phyloP scores from a whole-genome alignment of 2,329 filamentous ascomycete species.

The Stachybotrys chlorohalonatus region DNA sequence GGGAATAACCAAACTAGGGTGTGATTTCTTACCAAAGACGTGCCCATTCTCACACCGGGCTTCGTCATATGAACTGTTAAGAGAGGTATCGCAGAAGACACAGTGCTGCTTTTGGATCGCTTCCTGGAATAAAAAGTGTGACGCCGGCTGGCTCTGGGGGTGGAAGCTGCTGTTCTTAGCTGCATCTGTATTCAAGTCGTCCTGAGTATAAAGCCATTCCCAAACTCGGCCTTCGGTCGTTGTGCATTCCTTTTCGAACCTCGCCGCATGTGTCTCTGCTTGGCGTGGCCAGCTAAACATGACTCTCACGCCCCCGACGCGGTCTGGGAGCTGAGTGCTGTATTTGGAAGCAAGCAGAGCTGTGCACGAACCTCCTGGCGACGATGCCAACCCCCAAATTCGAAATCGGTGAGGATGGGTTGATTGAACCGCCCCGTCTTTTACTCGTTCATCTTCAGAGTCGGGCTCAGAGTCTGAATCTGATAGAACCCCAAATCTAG shows the following conservation, averaged over 20 bases:
- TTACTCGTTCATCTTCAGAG: slow-evolving; percentile 18
- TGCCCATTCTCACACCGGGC: slow-evolving; percentile 30
- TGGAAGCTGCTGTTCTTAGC: slow-evolving; percentile 12
- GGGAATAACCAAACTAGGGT: neutral
- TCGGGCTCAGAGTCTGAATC: slow-evolving; percentile 23
- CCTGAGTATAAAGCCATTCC: slow-evolving; percentile 52
- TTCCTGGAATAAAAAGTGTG: slow-evolving; percentile 28
- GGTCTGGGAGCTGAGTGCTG: slow-evolving; percentile 38
- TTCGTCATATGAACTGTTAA: slow-evolving; percentile 22
- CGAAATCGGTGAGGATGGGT: slow-evolving; percentile 41
- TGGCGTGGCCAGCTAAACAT: slow-evolving; percentile 24
- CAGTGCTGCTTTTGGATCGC: slow-evolving; percentile 30
- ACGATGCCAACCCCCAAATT: slow-evolving; percentile 43
- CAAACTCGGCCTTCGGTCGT: slow-evolving; percentile 48
- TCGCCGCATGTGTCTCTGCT: neutral
- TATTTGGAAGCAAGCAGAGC: slow-evolving; percentile 42
- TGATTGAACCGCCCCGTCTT: slow-evolving; percentile 27
- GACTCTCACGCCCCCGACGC: slow-evolving; percentile 26
- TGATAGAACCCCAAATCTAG: slow-evolving; percentile 25
- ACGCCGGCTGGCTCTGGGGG: slow-evolving; percentile 8
- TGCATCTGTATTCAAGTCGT: slow-evolving; percentile 33
- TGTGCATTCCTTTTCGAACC: neutral
- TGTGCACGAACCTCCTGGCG: slow-evolving; percentile 41
- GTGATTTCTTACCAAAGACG: slow-evolving; percentile 25
- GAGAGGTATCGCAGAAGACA: slow-evolving; percentile 33